Percentiles rank a stretch among this genome's conserved stretches.
Evolutionary conservation across 306 rosid genomes (phyloP).

Genomic region (Begonia loranthoides): DNA sequence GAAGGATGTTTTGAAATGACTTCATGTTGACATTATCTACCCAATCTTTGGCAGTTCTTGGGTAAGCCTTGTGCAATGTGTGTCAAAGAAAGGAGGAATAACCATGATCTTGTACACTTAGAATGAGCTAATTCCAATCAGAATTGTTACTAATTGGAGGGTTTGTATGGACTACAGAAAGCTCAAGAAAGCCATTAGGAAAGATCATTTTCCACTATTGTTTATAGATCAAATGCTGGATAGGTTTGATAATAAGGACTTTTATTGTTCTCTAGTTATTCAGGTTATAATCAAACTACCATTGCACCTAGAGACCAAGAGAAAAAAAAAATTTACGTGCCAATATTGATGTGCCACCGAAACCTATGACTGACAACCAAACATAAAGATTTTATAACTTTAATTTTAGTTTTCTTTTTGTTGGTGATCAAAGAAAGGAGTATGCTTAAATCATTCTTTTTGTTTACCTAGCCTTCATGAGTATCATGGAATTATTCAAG

Average conservation of each 20-base stretch:
- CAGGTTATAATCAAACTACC: neutral
- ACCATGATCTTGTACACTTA: neutral
- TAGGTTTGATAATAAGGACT: neutral
- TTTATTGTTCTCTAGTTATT: neutral
- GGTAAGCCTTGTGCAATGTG: neutral
- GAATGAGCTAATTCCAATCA: neutral
- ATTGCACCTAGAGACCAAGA: neutral
- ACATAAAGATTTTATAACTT: too few relatives aligned
- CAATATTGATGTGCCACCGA: too few relatives aligned
- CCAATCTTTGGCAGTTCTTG: neutral
- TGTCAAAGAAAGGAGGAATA: neutral
- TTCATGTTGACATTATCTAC: neutral
- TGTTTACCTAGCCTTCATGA: too few relatives aligned
- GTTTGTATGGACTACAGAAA: neutral
- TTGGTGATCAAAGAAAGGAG: too few relatives aligned
- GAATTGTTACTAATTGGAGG: neutral
- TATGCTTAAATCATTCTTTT: too few relatives aligned
- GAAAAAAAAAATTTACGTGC: too few relatives aligned
- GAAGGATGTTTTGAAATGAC: neutral
- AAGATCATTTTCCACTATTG: neutral
- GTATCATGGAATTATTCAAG: too few relatives aligned
- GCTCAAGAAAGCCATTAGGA: neutral
- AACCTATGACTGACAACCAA: too few relatives aligned
- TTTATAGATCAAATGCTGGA: neutral
- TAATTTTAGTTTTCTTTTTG: too few relatives aligned